Conservation (phyloP, 2,329 filamentous ascomycete genomes). For the Dactylonectria macrodidyma region DNA sequence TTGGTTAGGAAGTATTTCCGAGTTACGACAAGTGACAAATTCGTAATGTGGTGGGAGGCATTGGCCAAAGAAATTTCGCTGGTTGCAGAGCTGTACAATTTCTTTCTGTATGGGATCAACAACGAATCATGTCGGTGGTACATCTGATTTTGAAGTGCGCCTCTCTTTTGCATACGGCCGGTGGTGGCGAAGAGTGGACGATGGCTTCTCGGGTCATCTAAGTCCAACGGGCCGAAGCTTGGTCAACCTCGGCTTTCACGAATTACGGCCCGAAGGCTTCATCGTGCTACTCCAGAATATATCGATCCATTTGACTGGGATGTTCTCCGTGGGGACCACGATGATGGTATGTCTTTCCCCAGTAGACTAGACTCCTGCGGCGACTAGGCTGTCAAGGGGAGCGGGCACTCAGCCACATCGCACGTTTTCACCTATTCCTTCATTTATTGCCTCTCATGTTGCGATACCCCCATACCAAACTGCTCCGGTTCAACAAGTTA, state of each 20-base stretch:
- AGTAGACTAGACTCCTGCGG: too few relatives aligned
- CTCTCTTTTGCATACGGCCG: not conserved
- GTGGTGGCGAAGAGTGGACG: not conserved
- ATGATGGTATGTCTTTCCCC: not conserved
- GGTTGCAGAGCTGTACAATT: not conserved
- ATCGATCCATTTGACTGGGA: not conserved
- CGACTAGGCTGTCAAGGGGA: not conserved
- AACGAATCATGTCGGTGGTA: not conserved
- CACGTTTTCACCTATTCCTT: not conserved
- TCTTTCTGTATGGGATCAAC: not conserved
- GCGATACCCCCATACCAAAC: too few relatives aligned
- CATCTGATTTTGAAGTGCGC: too few relatives aligned
- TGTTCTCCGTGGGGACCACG: not conserved
- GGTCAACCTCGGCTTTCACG: not conserved
- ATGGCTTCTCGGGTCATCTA: too few relatives aligned
- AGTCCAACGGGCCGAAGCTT: not conserved
- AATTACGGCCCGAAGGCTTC: constrained; percentile 6
- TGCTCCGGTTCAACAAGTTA: not conserved
- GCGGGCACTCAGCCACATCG: not conserved
- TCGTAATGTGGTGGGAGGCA: constrained; percentile 22
- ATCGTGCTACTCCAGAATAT: constrained; percentile 5
- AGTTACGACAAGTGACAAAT: constrained; percentile 2
- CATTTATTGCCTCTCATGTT: not conserved
- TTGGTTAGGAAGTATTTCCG: constrained; percentile 13
- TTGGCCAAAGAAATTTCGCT: constrained; percentile 13